Conservation (phyloP, 1,284 basidiomycete genomes). For the Paramarasmius palmivorus region DNA sequence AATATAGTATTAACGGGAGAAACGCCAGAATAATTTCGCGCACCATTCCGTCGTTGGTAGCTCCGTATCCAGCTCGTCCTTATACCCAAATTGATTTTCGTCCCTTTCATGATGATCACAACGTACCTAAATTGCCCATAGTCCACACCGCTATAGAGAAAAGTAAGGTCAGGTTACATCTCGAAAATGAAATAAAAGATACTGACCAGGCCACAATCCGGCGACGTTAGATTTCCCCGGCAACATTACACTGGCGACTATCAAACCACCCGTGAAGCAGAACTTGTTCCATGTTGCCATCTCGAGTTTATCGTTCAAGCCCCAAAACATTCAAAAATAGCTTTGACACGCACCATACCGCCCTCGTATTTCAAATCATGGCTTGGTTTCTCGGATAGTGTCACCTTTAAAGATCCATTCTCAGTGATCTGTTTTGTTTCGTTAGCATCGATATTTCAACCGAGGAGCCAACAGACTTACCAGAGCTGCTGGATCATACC, state of each 20-base stretch:
- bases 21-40: background rate
- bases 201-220: conserved; percentile 37
- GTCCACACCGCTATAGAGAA: conserved; percentile 62
- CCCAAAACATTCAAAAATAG: no score
- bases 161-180: no score
- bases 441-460: no score
- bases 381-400: conserved; percentile 6
- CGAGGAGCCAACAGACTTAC: no score
- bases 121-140: conserved; percentile 69
- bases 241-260: conserved; percentile 31
- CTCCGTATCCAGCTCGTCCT: conserved; percentile 57
- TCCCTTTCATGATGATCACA: background rate
- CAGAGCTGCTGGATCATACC: conserved; percentile 20
- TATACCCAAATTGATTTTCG: background rate
- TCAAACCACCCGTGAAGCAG: conserved; percentile 54
- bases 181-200: no score
- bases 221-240: conserved; percentile 10
- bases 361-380: conserved; percentile 12
- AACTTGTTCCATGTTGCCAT: conserved; percentile 45
- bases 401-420: conserved; percentile 11
- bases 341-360: no score
- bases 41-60: conserved; percentile 51
- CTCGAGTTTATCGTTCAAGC: no score
- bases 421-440: conserved; percentile 1
- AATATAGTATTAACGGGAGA: no score